Evolutionary conservation across 31 red algal species (phyloP).

Genomic region (Odonthalia washingtoniensis): DNA sequence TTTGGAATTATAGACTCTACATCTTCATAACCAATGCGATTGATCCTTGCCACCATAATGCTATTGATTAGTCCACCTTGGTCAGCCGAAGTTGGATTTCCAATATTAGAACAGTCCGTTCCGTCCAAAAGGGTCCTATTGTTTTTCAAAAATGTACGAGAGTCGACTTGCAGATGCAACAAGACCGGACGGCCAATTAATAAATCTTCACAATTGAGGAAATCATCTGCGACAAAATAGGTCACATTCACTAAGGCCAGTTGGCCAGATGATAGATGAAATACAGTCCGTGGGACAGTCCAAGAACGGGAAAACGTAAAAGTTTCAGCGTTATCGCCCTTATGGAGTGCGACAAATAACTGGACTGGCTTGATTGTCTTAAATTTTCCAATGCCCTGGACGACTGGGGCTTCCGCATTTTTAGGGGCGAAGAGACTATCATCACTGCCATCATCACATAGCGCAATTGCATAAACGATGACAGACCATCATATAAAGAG

Average conservation of each 20-base stretch:
- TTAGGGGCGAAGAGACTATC: background rate
- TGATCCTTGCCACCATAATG: background rate
- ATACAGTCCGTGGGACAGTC: conserved; percentile 4
- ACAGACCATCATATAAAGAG: background rate
- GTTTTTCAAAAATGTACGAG: background rate
- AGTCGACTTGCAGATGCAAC: background rate
- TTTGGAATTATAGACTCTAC: background rate
- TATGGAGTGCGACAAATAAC: background rate
- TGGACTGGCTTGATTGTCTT: background rate
- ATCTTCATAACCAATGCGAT: background rate
- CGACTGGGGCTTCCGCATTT: background rate
- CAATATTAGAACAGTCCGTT: background rate
- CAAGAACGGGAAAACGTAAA: background rate
- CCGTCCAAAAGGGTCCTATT: background rate
- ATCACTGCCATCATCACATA: conserved; percentile 12
- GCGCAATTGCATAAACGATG: background rate
- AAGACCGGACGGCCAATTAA: conserved; percentile 5
- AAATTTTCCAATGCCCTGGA: background rate
- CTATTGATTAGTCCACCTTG: background rate
- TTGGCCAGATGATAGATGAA: conserved; percentile 6
- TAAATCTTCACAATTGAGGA: background rate
- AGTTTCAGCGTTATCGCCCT: background rate
- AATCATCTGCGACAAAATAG: no score
- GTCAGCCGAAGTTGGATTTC: background rate
- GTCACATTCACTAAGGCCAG: background rate